Evolutionary conservation across 257 asterid genomes (phyloP).

Genomic region (Fraxinus quadrangulata): DNA sequence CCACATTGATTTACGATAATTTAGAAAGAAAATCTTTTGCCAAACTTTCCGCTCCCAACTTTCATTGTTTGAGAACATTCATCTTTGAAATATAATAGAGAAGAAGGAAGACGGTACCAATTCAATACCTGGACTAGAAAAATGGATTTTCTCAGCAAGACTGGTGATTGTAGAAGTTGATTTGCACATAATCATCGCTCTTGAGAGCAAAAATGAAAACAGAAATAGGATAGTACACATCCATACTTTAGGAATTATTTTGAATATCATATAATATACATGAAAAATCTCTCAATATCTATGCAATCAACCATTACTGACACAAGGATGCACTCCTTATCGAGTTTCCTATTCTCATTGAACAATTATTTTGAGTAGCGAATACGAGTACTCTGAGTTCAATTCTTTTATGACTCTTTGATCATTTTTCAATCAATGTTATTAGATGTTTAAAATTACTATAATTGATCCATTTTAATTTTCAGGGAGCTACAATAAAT

Average conservation of each 20-base stretch:
- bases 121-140: not conserved
- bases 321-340: not conserved
- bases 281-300: not conserved
- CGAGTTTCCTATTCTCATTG: not conserved
- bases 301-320: not conserved
- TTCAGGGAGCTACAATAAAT: slow-evolving; percentile 53
- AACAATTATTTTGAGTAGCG: not conserved
- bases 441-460: not conserved
- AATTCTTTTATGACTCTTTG: not conserved
- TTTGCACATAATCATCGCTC: not conserved
- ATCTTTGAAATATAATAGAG: not conserved
- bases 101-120: too few relatives aligned
- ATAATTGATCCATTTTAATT: not conserved
- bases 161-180: not conserved
- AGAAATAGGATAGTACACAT: not conserved
- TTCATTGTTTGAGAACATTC: not conserved
- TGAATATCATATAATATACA: not conserved
- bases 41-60: too few relatives aligned
- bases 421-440: not conserved
- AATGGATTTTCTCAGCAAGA: not conserved
- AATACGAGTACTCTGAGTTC: not conserved
- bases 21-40: not conserved
- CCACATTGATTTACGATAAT: not conserved
- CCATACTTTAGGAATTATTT: not conserved
- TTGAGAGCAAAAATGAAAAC: not conserved